Conservation (phyloP, 83 land plant genomes). For the Larix sibirica region DNA sequence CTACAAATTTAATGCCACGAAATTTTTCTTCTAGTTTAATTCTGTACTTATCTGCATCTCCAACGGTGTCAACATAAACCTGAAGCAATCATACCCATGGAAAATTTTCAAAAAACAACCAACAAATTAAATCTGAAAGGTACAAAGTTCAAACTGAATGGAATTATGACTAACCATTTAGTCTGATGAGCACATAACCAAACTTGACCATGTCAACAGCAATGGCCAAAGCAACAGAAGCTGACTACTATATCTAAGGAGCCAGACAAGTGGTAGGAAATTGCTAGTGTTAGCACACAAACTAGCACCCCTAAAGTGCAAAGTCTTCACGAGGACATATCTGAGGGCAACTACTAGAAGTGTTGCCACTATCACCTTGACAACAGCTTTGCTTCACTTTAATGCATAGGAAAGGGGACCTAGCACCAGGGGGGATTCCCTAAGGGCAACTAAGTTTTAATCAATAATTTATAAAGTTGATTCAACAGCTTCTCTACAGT, state of each 20-base stretch:
- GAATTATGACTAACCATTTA: not conserved
- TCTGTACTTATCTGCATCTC: constrained; percentile 92
- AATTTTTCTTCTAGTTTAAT: constrained; percentile 70
- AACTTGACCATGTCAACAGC: not conserved
- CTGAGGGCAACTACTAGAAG: no score
- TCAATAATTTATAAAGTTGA: no score
- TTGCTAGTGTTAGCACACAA: no score
- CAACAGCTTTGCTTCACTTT: no score
- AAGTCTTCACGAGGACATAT: no score
- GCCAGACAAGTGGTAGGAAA: not conserved
- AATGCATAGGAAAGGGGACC: no score
- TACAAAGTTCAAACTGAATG: not conserved
- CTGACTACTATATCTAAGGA: not conserved
- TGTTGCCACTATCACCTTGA: no score
- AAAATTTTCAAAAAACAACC: not conserved
- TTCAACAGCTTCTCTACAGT: no score
- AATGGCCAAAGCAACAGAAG: not conserved
- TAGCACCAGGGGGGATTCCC: no score
- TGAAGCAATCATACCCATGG: constrained; percentile 17
- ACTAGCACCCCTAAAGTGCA: no score
- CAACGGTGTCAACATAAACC: constrained; percentile 97
- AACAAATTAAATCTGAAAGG: not conserved
- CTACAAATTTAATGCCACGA: constrained; percentile 87
- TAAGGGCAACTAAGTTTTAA: no score
- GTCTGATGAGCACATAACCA: not conserved